Base-by-base conservation (phyloP, 306 rosid genomes). In the Argentina anserina region DNA sequence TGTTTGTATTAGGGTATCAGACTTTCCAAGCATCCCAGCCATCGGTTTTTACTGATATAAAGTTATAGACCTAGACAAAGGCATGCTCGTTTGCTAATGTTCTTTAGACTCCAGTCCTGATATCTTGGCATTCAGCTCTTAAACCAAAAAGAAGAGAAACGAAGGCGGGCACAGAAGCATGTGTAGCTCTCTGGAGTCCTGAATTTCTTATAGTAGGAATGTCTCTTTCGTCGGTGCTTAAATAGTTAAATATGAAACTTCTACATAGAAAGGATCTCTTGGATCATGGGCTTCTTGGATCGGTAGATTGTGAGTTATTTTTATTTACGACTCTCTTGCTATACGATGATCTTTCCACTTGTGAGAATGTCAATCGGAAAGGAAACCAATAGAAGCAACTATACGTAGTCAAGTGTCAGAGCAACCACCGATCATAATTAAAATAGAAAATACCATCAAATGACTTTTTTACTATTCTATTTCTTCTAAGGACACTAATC, bases 251-350 rank as follows among this genome's bases (percentile, higher is more conserved):
- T 33, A 63, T 72, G 52, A 46, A 39, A 76, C 9, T 10, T 34
- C 39, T 69, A 41, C 72, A 69, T 55, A 29, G 64, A 73, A 80
- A 80, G 89, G 84, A 84, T 85, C 83, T 86, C 90, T 87, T 76
- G 95, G 96, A 90, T 90, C 96, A 82, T 85, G 98, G 84, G 90
- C 86, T 81, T 83, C 92, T 92, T 52, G 90, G 91, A 90, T 87
- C 93, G 60, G 81, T 9, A 62, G 79, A 65, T 63, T 59, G 52
- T 45, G 49, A 80, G 67, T 78, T 28, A 58, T 74, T 79, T 67
- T 70, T 79, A 39, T 50, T 50, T n/a, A 21, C 64, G n/a, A 23
- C 64, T 52, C 7, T 62, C 20, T 5, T 18, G 28, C 49, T 66
- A 43, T 60, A 50, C 31, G 23, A 59, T 23, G 46, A 49, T 39